Evolutionary conservation across 352 stramenopile genomes (phyloP).

Genomic region (Phytopythium vexans): DNA sequence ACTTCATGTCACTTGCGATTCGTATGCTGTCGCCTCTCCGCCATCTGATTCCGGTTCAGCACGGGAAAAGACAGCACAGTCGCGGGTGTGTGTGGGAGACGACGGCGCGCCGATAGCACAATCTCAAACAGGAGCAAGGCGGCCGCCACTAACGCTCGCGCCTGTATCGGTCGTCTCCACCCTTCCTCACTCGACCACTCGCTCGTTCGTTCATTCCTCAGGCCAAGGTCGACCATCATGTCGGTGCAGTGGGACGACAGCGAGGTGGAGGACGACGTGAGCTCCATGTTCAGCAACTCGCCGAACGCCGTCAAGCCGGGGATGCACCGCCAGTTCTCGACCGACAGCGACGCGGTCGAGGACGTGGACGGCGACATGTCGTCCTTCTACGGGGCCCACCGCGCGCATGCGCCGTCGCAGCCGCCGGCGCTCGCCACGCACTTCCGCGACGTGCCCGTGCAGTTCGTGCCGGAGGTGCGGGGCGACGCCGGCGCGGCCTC

Average conservation of each 20-base stretch:
- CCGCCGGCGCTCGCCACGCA: constrained; percentile 18
- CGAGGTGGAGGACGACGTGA: constrained; percentile 73
- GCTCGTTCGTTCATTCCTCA: constrained; percentile 12
- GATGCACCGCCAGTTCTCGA: constrained; percentile 37
- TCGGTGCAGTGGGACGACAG: constrained; percentile 67
- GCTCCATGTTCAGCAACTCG: constrained; percentile 72
- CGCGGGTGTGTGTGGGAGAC: too few relatives aligned
- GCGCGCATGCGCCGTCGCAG: constrained; percentile 16
- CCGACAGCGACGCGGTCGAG: constrained; percentile 37
- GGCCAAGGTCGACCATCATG: neutral
- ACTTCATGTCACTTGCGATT: too few relatives aligned
- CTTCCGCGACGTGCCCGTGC: constrained; percentile 58
- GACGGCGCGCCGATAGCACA: too few relatives aligned
- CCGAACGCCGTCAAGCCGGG: constrained; percentile 34
- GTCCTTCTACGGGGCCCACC: constrained; percentile 35
- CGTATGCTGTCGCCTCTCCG: too few relatives aligned
- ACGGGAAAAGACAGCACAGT: too few relatives aligned
- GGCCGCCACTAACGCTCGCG: too few relatives aligned
- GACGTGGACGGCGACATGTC: constrained; percentile 30
- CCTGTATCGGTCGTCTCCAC: too few relatives aligned
- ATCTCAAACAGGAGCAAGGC: too few relatives aligned
- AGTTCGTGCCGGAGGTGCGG: constrained; percentile 39
- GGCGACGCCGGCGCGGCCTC: constrained; percentile 33
- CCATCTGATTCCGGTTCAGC: too few relatives aligned
- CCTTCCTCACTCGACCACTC: neutral